Evolutionary conservation across 352 stramenopile species (phyloP).

Genomic region (Phytopythium cucurbitacearum): DNA sequence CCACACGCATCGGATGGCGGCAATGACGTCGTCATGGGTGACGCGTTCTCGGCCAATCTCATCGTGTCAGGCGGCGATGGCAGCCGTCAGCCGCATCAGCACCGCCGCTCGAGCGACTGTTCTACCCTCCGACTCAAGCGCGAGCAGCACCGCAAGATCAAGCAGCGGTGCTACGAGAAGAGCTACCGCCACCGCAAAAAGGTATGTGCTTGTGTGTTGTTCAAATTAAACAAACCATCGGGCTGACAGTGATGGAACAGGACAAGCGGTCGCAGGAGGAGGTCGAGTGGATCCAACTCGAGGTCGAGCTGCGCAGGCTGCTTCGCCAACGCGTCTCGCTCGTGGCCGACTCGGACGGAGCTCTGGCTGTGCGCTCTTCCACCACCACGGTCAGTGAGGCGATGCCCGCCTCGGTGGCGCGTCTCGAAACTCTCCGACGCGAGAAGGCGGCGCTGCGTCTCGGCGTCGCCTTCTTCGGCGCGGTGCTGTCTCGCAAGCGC

Average conservation of each 20-base stretch:
- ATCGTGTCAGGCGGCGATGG: no score
- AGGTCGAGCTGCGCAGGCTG: constrained; percentile 13
- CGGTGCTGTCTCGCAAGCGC: constrained; percentile 9
- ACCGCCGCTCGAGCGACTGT: no score
- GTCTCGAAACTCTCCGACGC: constrained; percentile 16
- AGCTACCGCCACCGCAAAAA: constrained; percentile 21
- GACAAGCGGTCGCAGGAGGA: constrained; percentile 8
- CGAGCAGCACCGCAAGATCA: constrained; percentile 22
- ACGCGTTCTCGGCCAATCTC: no score
- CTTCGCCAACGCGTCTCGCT: constrained; percentile 18
- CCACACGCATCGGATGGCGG: no score
- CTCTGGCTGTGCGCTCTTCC: background rate
- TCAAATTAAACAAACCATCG: background rate
- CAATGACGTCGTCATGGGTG: no score
- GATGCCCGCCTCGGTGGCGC: constrained; percentile 8
- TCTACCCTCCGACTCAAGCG: background rate
- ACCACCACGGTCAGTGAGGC: background rate
- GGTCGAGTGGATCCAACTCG: constrained; percentile 18
- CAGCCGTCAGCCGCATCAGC: no score
- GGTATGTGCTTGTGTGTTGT: background rate
- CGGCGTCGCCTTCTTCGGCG: constrained; percentile 8
- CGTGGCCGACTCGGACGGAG: background rate
- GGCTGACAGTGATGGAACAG: background rate
- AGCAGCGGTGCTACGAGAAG: constrained; percentile 32
- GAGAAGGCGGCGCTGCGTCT: constrained; percentile 19